Percentiles rank a stretch among this genome's conserved stretches.
Conservation (phyloP, 768 basidiomycete species). For the Trichaptum fuscoviolaceum region DNA sequence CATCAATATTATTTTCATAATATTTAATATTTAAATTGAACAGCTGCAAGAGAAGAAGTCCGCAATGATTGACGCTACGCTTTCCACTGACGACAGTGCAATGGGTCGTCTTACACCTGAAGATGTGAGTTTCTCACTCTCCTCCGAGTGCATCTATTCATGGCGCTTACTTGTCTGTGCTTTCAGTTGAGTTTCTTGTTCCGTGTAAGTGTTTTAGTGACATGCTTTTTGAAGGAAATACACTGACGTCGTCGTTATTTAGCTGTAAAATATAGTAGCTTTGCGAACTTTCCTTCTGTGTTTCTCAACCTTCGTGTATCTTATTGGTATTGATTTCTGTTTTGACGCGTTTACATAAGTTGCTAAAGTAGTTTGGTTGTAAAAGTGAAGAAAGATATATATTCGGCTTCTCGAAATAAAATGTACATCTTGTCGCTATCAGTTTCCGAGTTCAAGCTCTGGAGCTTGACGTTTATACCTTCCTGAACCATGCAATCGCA, state of each 20-base stretch:
- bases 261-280: not conserved
- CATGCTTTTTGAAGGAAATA: no score
- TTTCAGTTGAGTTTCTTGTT: slow-evolving; percentile 52
- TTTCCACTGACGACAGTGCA: slow-evolving; percentile 82
- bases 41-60: slow-evolving; percentile 96
- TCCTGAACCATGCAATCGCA: slow-evolving; percentile 2
- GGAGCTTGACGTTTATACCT: not conserved
- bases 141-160: slow-evolving; percentile 1
- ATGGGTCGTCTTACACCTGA: slow-evolving; percentile 92
- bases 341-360: not conserved
- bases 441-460: not conserved
- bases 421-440: no score
- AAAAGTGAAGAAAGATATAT: no score
- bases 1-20: not conserved
- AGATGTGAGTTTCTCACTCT: slow-evolving; percentile 35
- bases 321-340: not conserved
- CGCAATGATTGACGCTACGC: slow-evolving; percentile 88
- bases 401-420: no score
- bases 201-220: slow-evolving; percentile 32
- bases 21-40: not conserved
- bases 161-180: slow-evolving; percentile 4
- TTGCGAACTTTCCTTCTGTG: not conserved
- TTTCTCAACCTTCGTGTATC: not conserved
- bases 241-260: not conserved
- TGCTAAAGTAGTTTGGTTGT: no score